Conservation (phyloP, 2,329 filamentous ascomycete species). For the Pestalotiopsis sp. region DNA sequence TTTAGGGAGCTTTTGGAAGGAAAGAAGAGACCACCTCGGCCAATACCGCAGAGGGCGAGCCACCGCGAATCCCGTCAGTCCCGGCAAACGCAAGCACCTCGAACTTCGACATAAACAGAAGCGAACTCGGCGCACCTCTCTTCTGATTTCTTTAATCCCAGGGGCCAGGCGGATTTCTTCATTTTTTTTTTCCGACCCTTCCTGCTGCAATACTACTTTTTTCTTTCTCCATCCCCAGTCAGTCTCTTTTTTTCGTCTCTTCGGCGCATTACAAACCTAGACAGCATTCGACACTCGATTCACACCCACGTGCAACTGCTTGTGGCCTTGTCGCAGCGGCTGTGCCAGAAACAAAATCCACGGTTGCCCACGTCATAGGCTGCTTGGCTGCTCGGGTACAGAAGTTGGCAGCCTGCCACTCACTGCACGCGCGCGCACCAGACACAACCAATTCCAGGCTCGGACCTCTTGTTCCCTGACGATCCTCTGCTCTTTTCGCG, state of each 20-base stretch:
- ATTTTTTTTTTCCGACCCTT: background rate
- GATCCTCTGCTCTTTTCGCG: conserved; percentile 7
- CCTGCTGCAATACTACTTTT: background rate
- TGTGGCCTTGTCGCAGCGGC: background rate
- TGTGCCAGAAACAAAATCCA: background rate
- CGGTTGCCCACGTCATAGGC: conserved; percentile 10
- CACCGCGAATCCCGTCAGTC: background rate
- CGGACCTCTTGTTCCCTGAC: conserved; percentile 7
- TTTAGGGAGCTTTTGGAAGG: background rate
- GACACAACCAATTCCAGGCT: background rate
- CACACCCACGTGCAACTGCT: background rate
- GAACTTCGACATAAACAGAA: conserved; percentile 1
- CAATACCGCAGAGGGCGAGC: background rate
- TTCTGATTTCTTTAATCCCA: background rate
- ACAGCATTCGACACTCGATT: conserved; percentile 1
- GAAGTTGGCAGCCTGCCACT: conserved; percentile 1
- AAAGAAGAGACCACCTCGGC: background rate
- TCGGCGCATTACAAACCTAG: background rate
- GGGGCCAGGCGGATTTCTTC: background rate
- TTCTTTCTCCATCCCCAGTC: background rate
- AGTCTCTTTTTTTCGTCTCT: background rate
- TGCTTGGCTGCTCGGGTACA: background rate
- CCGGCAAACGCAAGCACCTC: background rate
- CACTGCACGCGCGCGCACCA: background rate
- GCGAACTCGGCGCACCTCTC: background rate